Percentiles rank a stretch among this genome's conserved stretches.
These are phyloP conservation scores for Claviceps pazoutovae DNA, from an alignment of 2,329 filamentous ascomycete genomes.

Conservation along the genomic window DNA sequence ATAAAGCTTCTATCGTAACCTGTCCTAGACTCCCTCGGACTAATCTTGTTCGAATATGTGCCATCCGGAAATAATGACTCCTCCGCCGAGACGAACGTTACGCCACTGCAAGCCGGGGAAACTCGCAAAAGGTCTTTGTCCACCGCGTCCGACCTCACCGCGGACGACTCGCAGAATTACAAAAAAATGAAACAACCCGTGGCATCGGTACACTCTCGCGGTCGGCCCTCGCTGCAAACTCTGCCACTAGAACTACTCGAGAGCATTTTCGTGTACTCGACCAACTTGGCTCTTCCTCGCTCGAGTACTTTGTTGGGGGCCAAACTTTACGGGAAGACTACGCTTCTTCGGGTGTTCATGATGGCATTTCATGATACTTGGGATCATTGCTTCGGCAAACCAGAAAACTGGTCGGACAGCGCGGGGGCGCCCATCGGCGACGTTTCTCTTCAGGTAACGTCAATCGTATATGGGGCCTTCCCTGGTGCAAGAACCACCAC, in stretches of 20 bases:
- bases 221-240: too few species aligned
- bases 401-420: too few species aligned
- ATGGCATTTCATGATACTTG: constrained; percentile 24
- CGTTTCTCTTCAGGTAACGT: too few species aligned
- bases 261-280: constrained; percentile 34
- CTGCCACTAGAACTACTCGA: constrained; percentile 35
- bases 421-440: too few species aligned
- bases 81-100: too few species aligned
- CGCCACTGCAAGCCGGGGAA: too few species aligned
- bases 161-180: neutral
- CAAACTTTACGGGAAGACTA: constrained; percentile 29
- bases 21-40: too few species aligned
- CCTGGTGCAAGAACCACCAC: too few species aligned
- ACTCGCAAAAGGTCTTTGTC: constrained; percentile 13
- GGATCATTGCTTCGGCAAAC: constrained; percentile 22
- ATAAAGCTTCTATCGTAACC: too few species aligned
- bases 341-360: constrained; percentile 25
- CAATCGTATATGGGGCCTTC: too few species aligned
- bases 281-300: constrained; percentile 32
- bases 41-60: too few species aligned
- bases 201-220: constrained; percentile 10
- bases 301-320: constrained; percentile 30
- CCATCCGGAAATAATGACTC: too few species aligned
- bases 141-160: constrained; percentile 5
- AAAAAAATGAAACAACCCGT: constrained; percentile 18